Evolutionary conservation across 2,329 filamentous ascomycete species (phyloP), one percentile per base, ranked within the genome.

Genomic region (Colletotrichum neosansevieriae): DNA sequence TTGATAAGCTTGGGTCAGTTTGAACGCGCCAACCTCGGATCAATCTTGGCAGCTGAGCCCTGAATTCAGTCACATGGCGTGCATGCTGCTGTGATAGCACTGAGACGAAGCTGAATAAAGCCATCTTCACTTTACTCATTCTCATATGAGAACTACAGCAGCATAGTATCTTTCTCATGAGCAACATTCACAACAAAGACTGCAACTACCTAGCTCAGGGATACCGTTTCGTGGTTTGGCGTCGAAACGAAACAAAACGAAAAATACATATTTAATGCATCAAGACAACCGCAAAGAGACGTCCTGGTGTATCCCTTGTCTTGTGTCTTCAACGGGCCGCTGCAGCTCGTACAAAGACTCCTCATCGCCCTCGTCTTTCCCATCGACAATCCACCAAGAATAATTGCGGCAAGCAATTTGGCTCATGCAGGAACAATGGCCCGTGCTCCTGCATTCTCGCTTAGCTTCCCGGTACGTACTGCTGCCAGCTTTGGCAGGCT

Each of bases 391-490:
- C 53, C 15, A 44, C 44, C 19, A 44, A 29, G 29, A 29, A 24
- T 34, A 36, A 21, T 36, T 21, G 17, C 51, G 15, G 38, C 53
- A 57, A 44, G 29, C 29, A 47, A 40, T 54, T 38, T 53, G 44
- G 29, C 29, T 34, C n/a, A 56, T 65, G 56, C 42, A 59, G 61
- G 34, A 49, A 56, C 54, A 21, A 11, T 69, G 66, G 62, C 29
- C 66, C 56, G 66, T 69, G 66, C 66, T 42, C 40, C 13, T 10
- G 13, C 19, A 34, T 65, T 10, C 49, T 66, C 56, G 65, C 62
- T 58, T 65, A 59, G 60, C 51, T 50, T 38, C 60, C 32, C 45
- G 47, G 24, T 59, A 60, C 40, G 66, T 69, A 60, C 54, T 56
- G 3, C 11, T 19, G 15, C 24, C 11, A 29, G 19, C 29, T 38